Conservation (phyloP, 2,329 filamentous ascomycete genomes). For the Clonostachys chloroleuca region DNA sequence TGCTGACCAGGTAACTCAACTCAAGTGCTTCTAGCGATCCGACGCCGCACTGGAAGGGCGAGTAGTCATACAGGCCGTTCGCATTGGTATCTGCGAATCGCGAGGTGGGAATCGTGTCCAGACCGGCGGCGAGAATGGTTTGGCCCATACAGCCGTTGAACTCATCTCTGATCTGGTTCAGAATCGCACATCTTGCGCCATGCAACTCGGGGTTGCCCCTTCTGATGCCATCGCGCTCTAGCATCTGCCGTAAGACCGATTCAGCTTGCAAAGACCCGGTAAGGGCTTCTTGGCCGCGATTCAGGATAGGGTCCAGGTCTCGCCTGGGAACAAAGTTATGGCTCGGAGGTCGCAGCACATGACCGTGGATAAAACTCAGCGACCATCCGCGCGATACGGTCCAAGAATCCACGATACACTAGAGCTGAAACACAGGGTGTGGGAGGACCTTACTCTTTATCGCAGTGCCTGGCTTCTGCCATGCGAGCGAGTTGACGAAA, state of each 20-base stretch:
- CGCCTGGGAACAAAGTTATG: constrained; percentile 20
- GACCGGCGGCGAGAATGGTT: background rate
- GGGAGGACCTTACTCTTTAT: constrained; percentile 34
- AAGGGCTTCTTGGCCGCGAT: background rate
- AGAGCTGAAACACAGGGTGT: constrained; percentile 42
- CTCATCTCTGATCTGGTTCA: background rate
- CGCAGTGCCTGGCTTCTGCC: constrained; percentile 32
- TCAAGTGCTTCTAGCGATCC: constrained; percentile 38
- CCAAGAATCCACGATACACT: constrained; percentile 44
- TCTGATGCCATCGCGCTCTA: background rate
- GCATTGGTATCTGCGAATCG: constrained; percentile 30
- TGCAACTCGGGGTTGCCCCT: background rate
- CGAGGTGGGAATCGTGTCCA: constrained; percentile 19
- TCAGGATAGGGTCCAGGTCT: constrained; percentile 16
- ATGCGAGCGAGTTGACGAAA: constrained; percentile 34
- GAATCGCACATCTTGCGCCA: background rate
- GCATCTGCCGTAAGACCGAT: background rate
- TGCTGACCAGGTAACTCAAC: constrained; percentile 22
- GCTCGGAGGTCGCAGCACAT: constrained; percentile 12
- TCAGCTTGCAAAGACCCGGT: background rate
- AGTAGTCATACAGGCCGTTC: constrained; percentile 43
- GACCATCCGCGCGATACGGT: constrained; percentile 38
- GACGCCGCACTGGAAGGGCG: constrained; percentile 40
- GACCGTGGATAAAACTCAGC: constrained; percentile 18
- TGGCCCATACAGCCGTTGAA: background rate